Evolutionary conservation across 2,329 filamentous ascomycete genomes (phyloP), one percentile per base, ranked within the genome.

Genomic region (Mycosphaerelloides madeirae): DNA sequence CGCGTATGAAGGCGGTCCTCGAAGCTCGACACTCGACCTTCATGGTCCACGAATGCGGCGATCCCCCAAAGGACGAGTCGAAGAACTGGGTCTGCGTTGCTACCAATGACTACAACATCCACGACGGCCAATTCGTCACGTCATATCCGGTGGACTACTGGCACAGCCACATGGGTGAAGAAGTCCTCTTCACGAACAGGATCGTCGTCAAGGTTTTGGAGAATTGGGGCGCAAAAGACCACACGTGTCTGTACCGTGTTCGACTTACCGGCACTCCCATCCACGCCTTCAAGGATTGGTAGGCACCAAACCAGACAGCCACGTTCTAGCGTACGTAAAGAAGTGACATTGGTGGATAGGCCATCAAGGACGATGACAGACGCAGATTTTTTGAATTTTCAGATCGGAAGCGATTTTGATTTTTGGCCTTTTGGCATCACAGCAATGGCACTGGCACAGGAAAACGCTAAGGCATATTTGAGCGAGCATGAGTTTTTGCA

Each of bases 181-280:
- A 46, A 13, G 22, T 55, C 18, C 56, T 58, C 6, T 45, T 63
- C 2, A 55, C 61, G 4, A 59, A 68, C 13, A 53, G 58, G 15
- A 64, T 62, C 36, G 57, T 66, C 16, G 59, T 74, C 25, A 60
- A 69, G 12, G 68, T 71, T 3, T 53, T 54, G 9, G 60, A 55
- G 39, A 75, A 73, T 48, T 73, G 68, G 65, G 72, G 71, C 29
- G 33, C 33, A 19, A 52, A 55, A 3, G 60, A 66, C 16, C 65
- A 65, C 49, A 73, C 72, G 11, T 75, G 72, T 49, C 40, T 74
- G 28, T 75, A 75, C 50, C 64, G 72, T 11, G 49, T 74, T 22
- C 60, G 70, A 16, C 57, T 75, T 43, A 66, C 69, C 29, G 72
- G 72, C 22, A 18, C 16, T 16, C 33, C 22, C 5, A 5, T 25